Evolutionary conservation across 2,329 filamentous ascomycete genomes (phyloP), one percentile per base, ranked within the genome.

Genomic region (Didymella arachidicola): DNA sequence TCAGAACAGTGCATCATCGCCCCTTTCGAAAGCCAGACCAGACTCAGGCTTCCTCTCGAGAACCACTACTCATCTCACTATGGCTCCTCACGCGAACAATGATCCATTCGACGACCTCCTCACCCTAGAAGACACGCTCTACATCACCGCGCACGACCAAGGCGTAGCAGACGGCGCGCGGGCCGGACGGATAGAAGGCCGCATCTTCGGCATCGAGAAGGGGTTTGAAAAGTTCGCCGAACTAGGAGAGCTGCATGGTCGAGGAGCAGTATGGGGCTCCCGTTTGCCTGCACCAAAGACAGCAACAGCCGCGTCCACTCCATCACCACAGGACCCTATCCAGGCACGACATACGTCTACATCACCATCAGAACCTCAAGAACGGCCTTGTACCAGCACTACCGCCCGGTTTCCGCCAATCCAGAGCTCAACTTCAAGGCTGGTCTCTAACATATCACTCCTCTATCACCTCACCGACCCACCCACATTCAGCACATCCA

Each of bases 161-260:
- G 95, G 95, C 42, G 77, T 87, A 46, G 79, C 83, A 39, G 94
- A 97, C 77, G 95, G 95, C 59, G 81, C 86, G 39, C 84, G 84
- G 59, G 89, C 91, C 30, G 95, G 95, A 38, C 88, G 89, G 57
- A 87, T 92, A 64, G 95, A 99, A 82, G 95, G 95, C 60, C 90
- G 93, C 50, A 86, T 92, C 19, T 92, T 98, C 73, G 95, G 94
- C 0, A 86, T 98, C 41, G 90, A 96, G 74, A 95, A 93, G 64
- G 94, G 93, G 0, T 98, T 95, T 69, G 92, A 97, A 69, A 98
- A 97, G 79, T 97, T 96, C 72, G 74, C 90, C 41, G 89, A 92
- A 62, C 86, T 92, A 75, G 94, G 94, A 2, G 84, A 84, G 58
- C 78, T 98, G 30, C 89, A 94, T 68, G 91, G 92, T 43, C 89